Conservation (phyloP, 179 eudicot genomes). For the Vitellaria paradoxa region DNA sequence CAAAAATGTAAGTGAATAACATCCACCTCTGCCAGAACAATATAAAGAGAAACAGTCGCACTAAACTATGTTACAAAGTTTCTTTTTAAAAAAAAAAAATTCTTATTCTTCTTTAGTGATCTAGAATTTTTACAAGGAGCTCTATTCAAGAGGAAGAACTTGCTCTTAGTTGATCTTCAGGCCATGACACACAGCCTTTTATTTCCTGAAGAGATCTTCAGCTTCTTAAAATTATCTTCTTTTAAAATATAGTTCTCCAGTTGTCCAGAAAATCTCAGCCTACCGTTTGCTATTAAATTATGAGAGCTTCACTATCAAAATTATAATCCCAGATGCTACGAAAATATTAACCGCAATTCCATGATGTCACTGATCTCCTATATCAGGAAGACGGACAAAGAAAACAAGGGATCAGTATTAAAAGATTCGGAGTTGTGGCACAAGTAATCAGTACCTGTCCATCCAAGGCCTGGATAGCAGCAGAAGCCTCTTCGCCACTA, state of each 20-base stretch:
- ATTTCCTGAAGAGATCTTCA: background rate
- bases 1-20: background rate
- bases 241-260: background rate
- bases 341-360: background rate
- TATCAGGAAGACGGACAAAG: background rate
- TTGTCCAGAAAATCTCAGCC: background rate
- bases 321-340: background rate
- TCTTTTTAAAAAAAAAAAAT: background rate
- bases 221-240: background rate
- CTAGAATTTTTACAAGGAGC: background rate
- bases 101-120: background rate
- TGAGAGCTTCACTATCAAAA: background rate
- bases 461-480: conserved; percentile 84
- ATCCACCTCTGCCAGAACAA: background rate
- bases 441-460: conserved; percentile 51
- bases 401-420: too few species aligned
- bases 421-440: background rate
- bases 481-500: conserved; percentile 63
- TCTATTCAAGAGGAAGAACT: background rate
- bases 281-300: too few species aligned
- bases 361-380: background rate
- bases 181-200: background rate
- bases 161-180: background rate
- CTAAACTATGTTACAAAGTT: background rate
- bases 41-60: background rate